A percentile compares a stretch with the other conserved stretches of the same genome.
These are phyloP conservation scores for Monilinia fructigena DNA, from an alignment of 2,329 filamentous ascomycete genomes.

Conservation along the genomic window DNA sequence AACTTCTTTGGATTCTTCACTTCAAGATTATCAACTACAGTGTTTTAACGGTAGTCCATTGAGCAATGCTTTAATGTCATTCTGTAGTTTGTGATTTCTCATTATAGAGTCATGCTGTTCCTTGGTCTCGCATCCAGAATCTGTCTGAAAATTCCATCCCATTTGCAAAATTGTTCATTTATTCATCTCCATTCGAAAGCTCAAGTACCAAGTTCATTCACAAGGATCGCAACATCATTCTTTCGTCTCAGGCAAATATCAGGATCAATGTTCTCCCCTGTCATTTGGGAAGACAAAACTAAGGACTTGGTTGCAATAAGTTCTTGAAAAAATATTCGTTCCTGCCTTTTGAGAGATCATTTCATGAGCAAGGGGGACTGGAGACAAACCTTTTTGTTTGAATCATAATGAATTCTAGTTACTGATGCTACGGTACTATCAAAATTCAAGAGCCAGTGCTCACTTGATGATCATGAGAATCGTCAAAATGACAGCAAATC, in stretches of 20 bases:
- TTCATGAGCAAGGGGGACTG: neutral
- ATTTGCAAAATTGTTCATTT: neutral
- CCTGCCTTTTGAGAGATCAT: neutral
- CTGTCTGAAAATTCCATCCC: neutral
- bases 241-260: too few species aligned
- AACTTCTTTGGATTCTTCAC: neutral
- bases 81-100: neutral
- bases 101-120: neutral
- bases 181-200: too few species aligned
- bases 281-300: too few species aligned
- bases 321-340: neutral
- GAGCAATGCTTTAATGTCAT: neutral
- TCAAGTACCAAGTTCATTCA: too few species aligned
- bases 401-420: neutral
- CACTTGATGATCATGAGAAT: conserved; percentile 8
- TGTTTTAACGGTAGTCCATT: neutral
- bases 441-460: conserved; percentile 19
- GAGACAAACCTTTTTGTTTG: neutral
- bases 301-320: too few species aligned
- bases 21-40: neutral
- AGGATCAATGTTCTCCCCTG: too few species aligned
- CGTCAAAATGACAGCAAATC: conserved; percentile 11
- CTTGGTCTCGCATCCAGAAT: neutral
- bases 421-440: neutral
- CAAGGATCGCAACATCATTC: too few species aligned